Evolutionary conservation across 1,284 basidiomycete species (phyloP), one percentile per base, ranked within the genome.

Genomic region (Austroboletus olivaceoglutinosus): DNA sequence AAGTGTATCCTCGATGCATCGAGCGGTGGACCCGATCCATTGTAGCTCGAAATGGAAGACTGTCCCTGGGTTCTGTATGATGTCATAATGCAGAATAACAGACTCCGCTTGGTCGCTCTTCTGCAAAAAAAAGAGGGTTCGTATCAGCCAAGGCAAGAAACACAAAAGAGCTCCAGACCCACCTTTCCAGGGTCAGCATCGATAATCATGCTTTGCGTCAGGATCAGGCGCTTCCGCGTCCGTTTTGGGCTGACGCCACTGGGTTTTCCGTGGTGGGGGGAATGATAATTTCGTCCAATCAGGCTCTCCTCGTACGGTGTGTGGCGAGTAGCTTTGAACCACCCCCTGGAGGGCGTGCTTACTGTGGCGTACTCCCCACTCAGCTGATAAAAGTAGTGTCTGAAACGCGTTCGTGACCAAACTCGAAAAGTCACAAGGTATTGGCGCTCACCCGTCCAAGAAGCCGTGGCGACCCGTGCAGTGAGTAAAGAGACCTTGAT

Each of bases 21-120:
- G 84, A n/a, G 93, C 91, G 0, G 93, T 95, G 0, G 94, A 92
- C 10, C 93, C 94, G 22, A 98, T 86, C 96, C 97, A 99, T 59
- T 98, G 93, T 38, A 99, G 77, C 70, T 99, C 95, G 62, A 97
- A 93, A 70, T 97, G 93, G 72, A 95, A 95, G 50, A 91, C 92
- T 37, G 89, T 95, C 16, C 78, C 81, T 0, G 91, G 88, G 63
- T 96, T 96, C 69, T 97, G 93, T 46, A 94, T 89, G 51, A 95
- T 84, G 68, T 97, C 94, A 64, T 93, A 85, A 64, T 97, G 93
- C 27, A 96, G 76, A 34, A 94, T 78, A 22, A 93, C 89, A 5
- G 86, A 83, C 64, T 97, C 93, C 2, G 92, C 88, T 58, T 93
- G 85, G 63, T 92, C 87, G 55, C 90, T 94, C 70, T 81, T 83